Evolutionary conservation across 345 rosid genomes (phyloP).

Genomic region (Syzygium oleosum): DNA sequence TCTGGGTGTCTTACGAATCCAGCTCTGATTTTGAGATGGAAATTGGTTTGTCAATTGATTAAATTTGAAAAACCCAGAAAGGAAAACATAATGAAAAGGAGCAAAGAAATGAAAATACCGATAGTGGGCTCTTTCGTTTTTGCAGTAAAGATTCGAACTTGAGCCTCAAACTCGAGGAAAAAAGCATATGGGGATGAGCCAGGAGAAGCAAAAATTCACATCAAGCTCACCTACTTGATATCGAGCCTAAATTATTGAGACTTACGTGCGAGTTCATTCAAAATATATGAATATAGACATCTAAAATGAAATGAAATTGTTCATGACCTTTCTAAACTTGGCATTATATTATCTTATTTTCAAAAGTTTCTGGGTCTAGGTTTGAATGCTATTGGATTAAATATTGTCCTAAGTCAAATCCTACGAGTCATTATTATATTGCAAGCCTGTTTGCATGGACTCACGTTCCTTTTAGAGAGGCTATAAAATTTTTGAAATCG

Average conservation of each 20-base stretch:
- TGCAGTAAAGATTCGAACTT: background rate
- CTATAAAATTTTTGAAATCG: background rate
- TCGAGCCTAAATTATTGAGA: no score
- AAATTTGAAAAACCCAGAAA: background rate
- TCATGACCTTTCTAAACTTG: background rate
- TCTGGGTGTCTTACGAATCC: background rate
- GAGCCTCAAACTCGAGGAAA: background rate
- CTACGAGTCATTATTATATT: background rate
- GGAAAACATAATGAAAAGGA: background rate
- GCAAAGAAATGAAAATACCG: background rate
- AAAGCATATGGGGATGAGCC: background rate
- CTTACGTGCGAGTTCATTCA: background rate
- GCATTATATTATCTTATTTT: background rate
- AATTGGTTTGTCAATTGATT: background rate
- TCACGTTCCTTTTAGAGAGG: background rate
- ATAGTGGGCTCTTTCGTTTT: background rate
- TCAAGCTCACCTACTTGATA: background rate
- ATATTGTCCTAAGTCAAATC: background rate
- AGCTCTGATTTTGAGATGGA: conserved; percentile 29
- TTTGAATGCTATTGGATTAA: background rate
- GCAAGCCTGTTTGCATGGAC: background rate
- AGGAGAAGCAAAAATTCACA: background rate
- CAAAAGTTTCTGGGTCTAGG: background rate
- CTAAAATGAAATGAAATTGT: background rate
- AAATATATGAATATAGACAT: background rate